Percentiles rank a stretch among this genome's conserved stretches.
Evolutionary conservation across 306 rosid species (phyloP).

Genomic region (Prosopis cineraria): DNA sequence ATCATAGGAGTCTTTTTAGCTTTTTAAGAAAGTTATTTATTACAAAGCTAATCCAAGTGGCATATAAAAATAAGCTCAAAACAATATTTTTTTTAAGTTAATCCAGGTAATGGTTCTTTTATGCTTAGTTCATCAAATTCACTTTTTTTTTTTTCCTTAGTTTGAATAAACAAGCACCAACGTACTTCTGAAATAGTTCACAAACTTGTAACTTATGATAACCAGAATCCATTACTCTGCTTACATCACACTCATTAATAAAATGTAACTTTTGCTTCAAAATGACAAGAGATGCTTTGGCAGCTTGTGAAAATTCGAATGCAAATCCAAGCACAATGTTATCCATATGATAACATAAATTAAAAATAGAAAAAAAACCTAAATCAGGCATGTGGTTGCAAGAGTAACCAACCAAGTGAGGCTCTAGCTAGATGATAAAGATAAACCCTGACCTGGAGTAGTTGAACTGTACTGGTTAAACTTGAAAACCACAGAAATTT

Average conservation of each 20-base stretch:
- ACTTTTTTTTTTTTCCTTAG: too few species aligned
- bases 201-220: background rate
- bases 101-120: too few species aligned
- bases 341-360: constrained; percentile 34
- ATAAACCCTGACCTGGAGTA: constrained; percentile 34
- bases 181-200: background rate
- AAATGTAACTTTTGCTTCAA: background rate
- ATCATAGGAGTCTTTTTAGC: too few species aligned
- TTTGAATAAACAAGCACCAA: too few species aligned
- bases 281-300: constrained; percentile 25
- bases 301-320: constrained; percentile 26
- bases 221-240: background rate
- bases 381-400: constrained; percentile 32
- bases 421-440: constrained; percentile 30
- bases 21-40: too few species aligned
- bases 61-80: too few species aligned
- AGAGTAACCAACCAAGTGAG: constrained; percentile 27
- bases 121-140: too few species aligned
- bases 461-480: constrained; percentile 42
- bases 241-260: background rate
- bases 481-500: constrained; percentile 18
- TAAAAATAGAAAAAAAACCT: constrained; percentile 22
- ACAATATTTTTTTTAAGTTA: too few species aligned
- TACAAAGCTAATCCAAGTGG: too few species aligned
- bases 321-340: constrained; percentile 33